Conservation (phyloP, 495 filamentous ascomycete species). For the Lindgomyces ingoldianus region DNA sequence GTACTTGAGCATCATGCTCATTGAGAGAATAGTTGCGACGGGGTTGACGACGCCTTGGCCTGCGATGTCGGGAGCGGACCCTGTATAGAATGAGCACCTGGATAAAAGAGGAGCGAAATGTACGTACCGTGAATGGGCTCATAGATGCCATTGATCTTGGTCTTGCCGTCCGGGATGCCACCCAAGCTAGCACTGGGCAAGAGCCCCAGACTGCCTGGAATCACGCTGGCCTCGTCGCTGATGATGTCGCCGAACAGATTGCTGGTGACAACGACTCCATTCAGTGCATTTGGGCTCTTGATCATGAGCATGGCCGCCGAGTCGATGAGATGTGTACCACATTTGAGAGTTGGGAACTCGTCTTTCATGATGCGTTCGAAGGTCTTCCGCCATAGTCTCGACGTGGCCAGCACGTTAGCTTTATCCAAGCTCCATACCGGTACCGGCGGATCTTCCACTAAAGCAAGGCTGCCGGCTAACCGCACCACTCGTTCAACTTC, state of each 20-base stretch:
- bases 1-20: conserved; percentile 91
- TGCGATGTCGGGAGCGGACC: conserved; percentile 74
- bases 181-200: conserved; percentile 86
- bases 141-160: conserved; percentile 82
- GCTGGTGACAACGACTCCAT: conserved; percentile 90
- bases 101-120: neutral
- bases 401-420: conserved; percentile 94
- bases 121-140: conserved; percentile 92
- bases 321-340: conserved; percentile 92
- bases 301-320: conserved; percentile 96
- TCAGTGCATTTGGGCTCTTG: conserved; percentile 87
- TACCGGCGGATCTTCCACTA: conserved; percentile 73
- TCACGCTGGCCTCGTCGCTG: conserved; percentile 93
- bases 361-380: conserved; percentile 77
- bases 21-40: conserved; percentile 78
- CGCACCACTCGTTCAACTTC: conserved; percentile 91
- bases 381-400: conserved; percentile 84
- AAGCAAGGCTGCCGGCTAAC: conserved; percentile 78
- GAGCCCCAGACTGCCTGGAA: conserved; percentile 87
- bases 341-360: conserved; percentile 85
- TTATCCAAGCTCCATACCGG: conserved; percentile 92
- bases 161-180: conserved; percentile 79
- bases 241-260: conserved; percentile 98
- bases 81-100: conserved; percentile 30
- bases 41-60: conserved; percentile 86